phyloP scores from a whole-genome alignment of 1,284 basidiomycete species.

The Tylopilus sp. region DNA sequence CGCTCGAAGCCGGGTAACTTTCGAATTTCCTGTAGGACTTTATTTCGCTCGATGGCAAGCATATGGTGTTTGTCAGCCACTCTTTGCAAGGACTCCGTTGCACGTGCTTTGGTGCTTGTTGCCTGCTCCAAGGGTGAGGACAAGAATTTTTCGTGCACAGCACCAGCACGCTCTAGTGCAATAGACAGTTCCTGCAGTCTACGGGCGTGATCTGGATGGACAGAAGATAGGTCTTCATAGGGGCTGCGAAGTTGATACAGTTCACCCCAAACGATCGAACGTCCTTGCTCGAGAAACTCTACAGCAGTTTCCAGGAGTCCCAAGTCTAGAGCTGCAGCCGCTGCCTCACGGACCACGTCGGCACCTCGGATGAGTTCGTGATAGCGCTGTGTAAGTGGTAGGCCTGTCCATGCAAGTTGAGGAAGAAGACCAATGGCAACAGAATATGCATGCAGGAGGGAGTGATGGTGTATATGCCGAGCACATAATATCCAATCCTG shows the following conservation, averaged over 20 bases:
- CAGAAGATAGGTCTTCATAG: no score
- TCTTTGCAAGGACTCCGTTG: no score
- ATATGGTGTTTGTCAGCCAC: no score
- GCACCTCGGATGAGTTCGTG: neutral
- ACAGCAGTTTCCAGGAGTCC: no score
- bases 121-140: neutral
- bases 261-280: neutral
- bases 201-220: neutral
- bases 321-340: neutral
- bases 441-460: neutral
- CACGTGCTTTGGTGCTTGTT: neutral
- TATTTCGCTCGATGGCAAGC: no score
- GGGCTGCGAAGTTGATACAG: no score
- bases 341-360: neutral
- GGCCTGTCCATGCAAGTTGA: no score
- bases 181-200: neutral
- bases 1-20: neutral
- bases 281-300: neutral
- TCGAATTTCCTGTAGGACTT: no score
- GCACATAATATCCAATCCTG: no score
- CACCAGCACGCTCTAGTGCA: neutral
- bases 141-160: neutral
- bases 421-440: neutral
- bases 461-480: neutral
- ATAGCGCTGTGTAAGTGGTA: neutral